Evolutionary conservation across 441 rosid genomes (phyloP).

Genomic region (Adansonia rubrostipa): DNA sequence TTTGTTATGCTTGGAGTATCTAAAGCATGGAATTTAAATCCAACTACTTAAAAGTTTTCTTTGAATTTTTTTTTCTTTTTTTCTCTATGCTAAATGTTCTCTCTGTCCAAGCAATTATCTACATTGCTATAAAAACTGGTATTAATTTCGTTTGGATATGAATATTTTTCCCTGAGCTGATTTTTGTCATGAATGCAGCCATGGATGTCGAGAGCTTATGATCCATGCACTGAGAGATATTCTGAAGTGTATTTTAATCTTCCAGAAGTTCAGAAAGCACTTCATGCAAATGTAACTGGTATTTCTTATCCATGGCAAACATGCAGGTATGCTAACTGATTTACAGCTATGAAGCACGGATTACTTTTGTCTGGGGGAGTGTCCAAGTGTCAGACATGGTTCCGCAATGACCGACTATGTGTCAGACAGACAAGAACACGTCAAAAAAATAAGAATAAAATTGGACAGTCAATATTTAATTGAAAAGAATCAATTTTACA

Average conservation of each 20-base stretch:
- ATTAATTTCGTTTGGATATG: background rate
- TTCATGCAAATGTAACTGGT: constrained; percentile 84
- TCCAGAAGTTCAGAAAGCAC: constrained; percentile 87
- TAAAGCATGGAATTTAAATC: background rate
- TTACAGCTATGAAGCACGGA: background rate
- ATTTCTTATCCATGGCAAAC: constrained; percentile 72
- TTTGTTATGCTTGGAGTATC: background rate
- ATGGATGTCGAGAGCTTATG: constrained; percentile 96
- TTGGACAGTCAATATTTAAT: no score
- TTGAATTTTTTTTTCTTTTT: background rate
- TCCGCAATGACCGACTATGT: no score
- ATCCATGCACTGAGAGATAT: constrained; percentile 93
- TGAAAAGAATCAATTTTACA: no score
- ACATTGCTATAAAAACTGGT: background rate
- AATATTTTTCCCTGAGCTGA: background rate
- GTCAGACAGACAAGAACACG: no score
- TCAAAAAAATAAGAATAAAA: no score
- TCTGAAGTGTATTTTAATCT: constrained; percentile 70
- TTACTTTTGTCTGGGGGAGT: no score
- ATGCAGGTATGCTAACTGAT: constrained; percentile 63
- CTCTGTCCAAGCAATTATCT: background rate
- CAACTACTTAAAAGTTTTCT: background rate
- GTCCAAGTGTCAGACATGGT: background rate
- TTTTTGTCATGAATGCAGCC: constrained; percentile 51
- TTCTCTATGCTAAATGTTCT: background rate